Percentiles rank a stretch among this genome's conserved stretches.
phyloP scores from a whole-genome alignment of 768 basidiomycete genomes.

The Rhodosporidiobolus odoratus region DNA sequence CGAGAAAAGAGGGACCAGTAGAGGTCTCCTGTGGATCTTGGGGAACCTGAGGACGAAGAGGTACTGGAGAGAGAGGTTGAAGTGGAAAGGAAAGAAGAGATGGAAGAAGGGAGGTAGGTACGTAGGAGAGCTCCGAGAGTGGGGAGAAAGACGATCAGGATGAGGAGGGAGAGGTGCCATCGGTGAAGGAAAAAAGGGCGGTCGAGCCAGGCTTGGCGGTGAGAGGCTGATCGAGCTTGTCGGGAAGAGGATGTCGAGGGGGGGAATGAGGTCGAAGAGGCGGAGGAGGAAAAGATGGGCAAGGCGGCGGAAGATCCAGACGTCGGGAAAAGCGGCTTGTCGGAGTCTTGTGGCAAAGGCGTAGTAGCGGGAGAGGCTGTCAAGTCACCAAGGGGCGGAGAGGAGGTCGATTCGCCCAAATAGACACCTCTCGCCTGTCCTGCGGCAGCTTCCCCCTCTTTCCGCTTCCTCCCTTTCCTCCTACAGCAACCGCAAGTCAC shows the following conservation, averaged over 20 bases:
- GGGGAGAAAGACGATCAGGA: slow-evolving; percentile 30
- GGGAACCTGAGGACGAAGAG: neutral
- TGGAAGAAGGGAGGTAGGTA: slow-evolving; percentile 25
- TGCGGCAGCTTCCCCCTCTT: neutral
- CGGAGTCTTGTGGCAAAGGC: neutral
- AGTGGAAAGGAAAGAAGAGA: slow-evolving; percentile 21
- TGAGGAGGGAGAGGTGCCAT: slow-evolving; percentile 24
- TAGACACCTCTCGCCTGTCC: too few relatives aligned
- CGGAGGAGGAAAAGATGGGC: neutral
- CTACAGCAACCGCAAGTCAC: slow-evolving; percentile 15
- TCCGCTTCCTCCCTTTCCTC: neutral
- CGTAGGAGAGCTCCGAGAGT: slow-evolving; percentile 23
- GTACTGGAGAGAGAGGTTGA: neutral
- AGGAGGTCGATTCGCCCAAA: neutral
- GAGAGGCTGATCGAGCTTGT: neutral
- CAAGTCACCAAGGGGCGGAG: neutral
- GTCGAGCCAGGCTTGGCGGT: neutral
- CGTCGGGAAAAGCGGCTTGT: neutral
- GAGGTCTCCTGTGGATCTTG: slow-evolving; percentile 22
- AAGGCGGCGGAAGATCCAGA: neutral
- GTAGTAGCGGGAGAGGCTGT: neutral
- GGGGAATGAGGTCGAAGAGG: neutral
- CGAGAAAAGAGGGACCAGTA: slow-evolving; percentile 42
- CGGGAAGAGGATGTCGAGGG: neutral
- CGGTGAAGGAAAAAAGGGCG: slow-evolving; percentile 15